These are phyloP conservation scores for Arabis hirsuta DNA, from an alignment of 345 rosid species.

Conservation along the genomic window DNA sequence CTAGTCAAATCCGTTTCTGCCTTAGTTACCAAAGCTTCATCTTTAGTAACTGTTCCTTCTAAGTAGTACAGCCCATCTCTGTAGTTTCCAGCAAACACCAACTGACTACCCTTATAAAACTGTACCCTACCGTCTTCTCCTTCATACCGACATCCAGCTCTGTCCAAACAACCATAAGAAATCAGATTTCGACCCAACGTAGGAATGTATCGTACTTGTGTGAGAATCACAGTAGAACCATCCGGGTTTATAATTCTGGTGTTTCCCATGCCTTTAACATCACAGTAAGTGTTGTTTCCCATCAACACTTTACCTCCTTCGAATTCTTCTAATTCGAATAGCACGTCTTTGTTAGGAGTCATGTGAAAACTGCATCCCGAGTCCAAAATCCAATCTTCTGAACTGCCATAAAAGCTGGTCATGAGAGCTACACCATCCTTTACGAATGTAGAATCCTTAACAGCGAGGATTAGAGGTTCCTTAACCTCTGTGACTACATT, in stretches of 20 bases:
- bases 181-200: not conserved
- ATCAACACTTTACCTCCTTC: not conserved
- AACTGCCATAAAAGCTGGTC: not conserved
- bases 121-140: not conserved
- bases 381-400: not conserved
- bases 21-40: not conserved
- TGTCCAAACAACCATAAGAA: not conserved
- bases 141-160: not conserved
- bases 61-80: not conserved
- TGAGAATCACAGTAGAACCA: slow-evolving; percentile 16
- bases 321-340: not conserved
- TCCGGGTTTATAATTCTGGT: not conserved
- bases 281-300: not conserved
- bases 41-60: no score
- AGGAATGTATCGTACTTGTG: not conserved
- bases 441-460: no score
- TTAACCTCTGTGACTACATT: no score
- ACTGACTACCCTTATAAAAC: not conserved
- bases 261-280: not conserved
- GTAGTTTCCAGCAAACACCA: not conserved
- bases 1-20: no score
- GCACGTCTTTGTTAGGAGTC: not conserved
- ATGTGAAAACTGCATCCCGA: not conserved
- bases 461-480: no score
- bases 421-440: no score